These are phyloP conservation scores for Aspergillus amoenus DNA, from an alignment of 2,329 filamentous ascomycete species.

Conservation along the genomic window DNA sequence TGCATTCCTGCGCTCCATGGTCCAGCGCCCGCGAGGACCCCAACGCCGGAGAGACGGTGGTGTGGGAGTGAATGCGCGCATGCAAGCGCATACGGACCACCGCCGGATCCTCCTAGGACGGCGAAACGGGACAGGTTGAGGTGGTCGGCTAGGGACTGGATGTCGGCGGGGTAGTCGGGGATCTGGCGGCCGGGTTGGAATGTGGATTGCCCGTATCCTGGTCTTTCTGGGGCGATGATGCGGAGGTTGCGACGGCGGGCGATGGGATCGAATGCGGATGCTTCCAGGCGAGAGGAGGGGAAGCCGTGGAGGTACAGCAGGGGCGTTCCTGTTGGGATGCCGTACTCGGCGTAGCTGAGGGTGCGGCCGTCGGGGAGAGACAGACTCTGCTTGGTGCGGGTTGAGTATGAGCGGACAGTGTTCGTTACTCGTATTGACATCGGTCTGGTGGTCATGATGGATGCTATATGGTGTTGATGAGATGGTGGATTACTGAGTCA, in stretches of 20 bases:
- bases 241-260: slow-evolving; percentile 37
- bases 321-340: slow-evolving; percentile 29
- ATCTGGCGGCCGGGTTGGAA: slow-evolving; percentile 38
- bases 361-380: slow-evolving; percentile 38
- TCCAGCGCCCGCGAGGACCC: slow-evolving; percentile 35
- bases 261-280: slow-evolving; percentile 31
- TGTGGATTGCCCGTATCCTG: slow-evolving; percentile 45
- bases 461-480: too few relatives aligned
- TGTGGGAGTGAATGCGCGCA: slow-evolving; percentile 43
- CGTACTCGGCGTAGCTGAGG: slow-evolving; percentile 48
- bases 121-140: slow-evolving; percentile 43
- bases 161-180: slow-evolving; percentile 45
- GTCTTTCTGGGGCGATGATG: slow-evolving; percentile 45
- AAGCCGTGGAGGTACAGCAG: slow-evolving; percentile 48
- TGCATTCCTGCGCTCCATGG: slow-evolving; percentile 36
- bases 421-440: too few relatives aligned
- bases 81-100: slow-evolving; percentile 49
- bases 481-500: too few relatives aligned
- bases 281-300: slow-evolving; percentile 46
- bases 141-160: slow-evolving; percentile 41
- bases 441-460: too few relatives aligned
- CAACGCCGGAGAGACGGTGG: slow-evolving; percentile 32
- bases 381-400: slow-evolving; percentile 16
- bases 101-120: slow-evolving; percentile 48
- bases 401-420: not conserved